Evolutionary conservation across 495 filamentous ascomycete species (phyloP), one percentile per base, ranked within the genome.

Genomic region (Jackrogersella minutella): DNA sequence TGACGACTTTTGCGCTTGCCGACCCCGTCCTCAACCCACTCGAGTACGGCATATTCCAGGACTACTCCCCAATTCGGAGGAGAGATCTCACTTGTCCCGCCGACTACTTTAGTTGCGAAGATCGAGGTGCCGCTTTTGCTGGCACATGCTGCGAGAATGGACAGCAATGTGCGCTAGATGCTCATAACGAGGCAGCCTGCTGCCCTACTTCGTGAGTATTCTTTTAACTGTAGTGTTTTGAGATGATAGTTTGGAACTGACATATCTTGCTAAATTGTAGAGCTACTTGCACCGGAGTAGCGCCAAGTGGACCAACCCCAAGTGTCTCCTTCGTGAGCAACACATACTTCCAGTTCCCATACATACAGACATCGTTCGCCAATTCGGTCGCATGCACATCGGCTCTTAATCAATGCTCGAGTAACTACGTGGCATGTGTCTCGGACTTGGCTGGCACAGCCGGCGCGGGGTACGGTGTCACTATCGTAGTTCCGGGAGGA

Each of bases 311-410:
- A 14, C 30, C 72, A 10, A 63, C 72, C 7, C 74, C 77, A 8
- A 83, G 79, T 33, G 82, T 79, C 36, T 79, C 79, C 49, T 81
- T 69, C 58, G 79, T 82, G 41, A 75, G 79, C 37, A 87, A 88
- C 66, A 53, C 73, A 14, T 87, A 81, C 73, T 93, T 88, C 70
- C 83, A 87, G 10, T 92, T 91, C 71, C 78, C 88, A 30, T 84
- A 82, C 66, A 81, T 91, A 54, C 86, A 87, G 28, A 92, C 90
- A 0, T 83, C 82, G 39, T 91, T 91, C 63, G 70, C 78, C 46
- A 85, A 90, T 62, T 76, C 82, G 14, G 84, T 79, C n/a, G 79
- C 80, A 8, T 93, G 90, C 77, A 84, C 88, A 1, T 84, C 86
- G 10, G 90, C 90, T 67, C 85, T 88, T 73, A 85, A 80, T 34